Evolutionary conservation across 495 filamentous ascomycete genomes (phyloP).

Genomic region (Penicillium pancosmium): DNA sequence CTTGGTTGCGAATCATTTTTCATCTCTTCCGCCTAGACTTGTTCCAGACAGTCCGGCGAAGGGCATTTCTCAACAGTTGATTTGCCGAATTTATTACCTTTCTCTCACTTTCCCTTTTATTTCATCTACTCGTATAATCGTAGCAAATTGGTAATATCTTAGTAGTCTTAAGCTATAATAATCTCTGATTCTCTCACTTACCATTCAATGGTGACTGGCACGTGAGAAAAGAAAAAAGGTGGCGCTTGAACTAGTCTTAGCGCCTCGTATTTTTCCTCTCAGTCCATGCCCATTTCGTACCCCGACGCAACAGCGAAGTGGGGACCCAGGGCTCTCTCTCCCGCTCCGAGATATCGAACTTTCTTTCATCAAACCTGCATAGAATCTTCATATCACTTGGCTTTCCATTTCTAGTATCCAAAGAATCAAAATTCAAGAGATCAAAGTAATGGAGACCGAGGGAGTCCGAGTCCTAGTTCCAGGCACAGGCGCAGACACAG

Average conservation of each 20-base stretch:
- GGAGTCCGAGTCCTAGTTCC: not conserved
- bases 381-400: not conserved
- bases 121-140: too few species aligned
- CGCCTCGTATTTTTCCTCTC: not conserved
- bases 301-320: not conserved
- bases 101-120: not conserved
- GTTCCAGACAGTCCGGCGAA: not conserved
- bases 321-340: not conserved
- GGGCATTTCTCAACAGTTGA: constrained; percentile 3
- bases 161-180: too few species aligned
- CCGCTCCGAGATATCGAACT: not conserved
- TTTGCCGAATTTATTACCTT: not conserved
- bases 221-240: not conserved
- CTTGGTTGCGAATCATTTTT: constrained; percentile 1
- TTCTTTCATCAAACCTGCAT: not conserved
- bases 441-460: too few species aligned
- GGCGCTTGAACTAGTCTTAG: not conserved
- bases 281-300: not conserved
- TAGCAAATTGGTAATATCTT: too few species aligned
- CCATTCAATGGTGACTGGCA: not conserved
- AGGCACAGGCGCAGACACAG: too few species aligned
- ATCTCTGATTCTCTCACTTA: not conserved
- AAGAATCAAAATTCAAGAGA: too few species aligned
- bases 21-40: not conserved
- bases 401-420: not conserved